Evolutionary conservation across 441 rosid species (phyloP).

Genomic region (Brassica hybrid): DNA sequence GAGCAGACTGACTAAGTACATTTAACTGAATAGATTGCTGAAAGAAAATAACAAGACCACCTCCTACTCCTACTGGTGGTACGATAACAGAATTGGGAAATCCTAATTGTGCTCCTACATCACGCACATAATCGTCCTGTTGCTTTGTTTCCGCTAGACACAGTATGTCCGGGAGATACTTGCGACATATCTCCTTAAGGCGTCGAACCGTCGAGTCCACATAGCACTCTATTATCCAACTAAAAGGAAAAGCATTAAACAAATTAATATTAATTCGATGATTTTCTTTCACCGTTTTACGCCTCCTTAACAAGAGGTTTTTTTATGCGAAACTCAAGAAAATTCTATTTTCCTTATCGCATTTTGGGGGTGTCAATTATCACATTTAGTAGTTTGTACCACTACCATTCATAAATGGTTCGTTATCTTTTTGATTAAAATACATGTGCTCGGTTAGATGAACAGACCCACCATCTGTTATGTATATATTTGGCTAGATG

Average conservation of each 20-base stretch:
- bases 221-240: neutral
- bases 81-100: too few species aligned
- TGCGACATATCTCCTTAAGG: too few species aligned
- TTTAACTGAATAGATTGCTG: neutral
- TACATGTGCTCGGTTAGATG: neutral
- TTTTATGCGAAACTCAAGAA: neutral
- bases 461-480: slow-evolving; percentile 14
- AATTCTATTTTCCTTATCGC: neutral
- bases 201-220: too few species aligned
- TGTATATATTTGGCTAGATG: slow-evolving; percentile 10
- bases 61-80: too few species aligned
- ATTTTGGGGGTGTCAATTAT: neutral
- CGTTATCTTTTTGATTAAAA: neutral
- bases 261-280: neutral
- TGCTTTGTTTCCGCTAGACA: too few species aligned
- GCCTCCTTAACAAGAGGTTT: neutral
- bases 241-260: neutral
- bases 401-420: slow-evolving; percentile 5
- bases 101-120: too few species aligned
- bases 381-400: neutral
- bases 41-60: neutral
- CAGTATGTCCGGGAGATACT: too few species aligned
- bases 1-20: too few species aligned
- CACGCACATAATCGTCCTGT: too few species aligned
- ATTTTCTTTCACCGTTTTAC: neutral